These are phyloP conservation scores for Fagus sylvatica DNA, from an alignment of 306 rosid species.

Conservation along the genomic window DNA sequence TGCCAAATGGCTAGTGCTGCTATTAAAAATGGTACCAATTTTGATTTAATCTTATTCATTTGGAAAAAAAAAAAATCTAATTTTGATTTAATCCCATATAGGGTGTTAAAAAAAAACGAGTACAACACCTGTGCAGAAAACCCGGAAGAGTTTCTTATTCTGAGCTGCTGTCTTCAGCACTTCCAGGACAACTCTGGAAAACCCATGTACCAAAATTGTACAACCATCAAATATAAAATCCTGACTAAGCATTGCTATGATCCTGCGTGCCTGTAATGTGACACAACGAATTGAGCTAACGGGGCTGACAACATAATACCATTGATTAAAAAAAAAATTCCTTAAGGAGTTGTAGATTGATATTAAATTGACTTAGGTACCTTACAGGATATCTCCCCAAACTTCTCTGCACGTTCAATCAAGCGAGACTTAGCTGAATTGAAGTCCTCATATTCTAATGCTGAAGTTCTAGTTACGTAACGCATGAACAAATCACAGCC, in stretches of 20 bases:
- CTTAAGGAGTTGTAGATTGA: background rate
- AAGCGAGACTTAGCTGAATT: conserved; percentile 83
- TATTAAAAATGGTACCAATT: background rate
- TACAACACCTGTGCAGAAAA: conserved; percentile 80
- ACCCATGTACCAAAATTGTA: conserved; percentile 94
- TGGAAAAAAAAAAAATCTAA: background rate
- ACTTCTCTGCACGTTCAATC: conserved; percentile 96
- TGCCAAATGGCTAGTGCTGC: background rate
- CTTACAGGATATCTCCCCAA: conserved; percentile 90
- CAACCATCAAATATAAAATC: conserved; percentile 92
- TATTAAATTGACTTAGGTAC: conserved; percentile 26
- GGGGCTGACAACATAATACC: background rate
- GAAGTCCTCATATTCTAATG: conserved; percentile 87
- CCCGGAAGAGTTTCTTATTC: conserved; percentile 75
- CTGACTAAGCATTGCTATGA: conserved; percentile 89
- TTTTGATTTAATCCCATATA: background rate
- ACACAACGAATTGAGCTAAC: background rate
- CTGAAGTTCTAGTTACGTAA: conserved; percentile 88
- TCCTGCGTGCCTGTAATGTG: conserved; percentile 73
- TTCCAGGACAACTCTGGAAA: conserved; percentile 87
- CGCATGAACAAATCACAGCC: conserved; percentile 92
- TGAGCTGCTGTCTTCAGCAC: conserved; percentile 79
- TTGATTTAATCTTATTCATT: background rate
- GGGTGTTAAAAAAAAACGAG: background rate
- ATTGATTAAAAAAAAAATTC: background rate